Conservation (phyloP, 306 rosid species). For the Cyclanthera cordifolia region DNA sequence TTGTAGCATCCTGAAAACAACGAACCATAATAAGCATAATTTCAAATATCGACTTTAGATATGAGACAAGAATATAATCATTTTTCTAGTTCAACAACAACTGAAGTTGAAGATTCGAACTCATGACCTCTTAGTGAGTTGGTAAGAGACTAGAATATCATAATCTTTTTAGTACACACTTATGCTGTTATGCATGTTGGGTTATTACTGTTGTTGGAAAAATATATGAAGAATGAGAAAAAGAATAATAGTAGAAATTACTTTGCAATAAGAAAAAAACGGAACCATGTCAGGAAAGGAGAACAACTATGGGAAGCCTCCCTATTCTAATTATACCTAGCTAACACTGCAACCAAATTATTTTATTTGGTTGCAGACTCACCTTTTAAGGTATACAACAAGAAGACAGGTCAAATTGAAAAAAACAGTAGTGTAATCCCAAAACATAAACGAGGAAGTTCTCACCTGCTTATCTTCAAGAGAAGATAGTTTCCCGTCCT, state of each 20-base stretch:
- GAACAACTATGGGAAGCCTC: neutral
- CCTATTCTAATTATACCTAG: neutral
- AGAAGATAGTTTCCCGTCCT: constrained; percentile 52
- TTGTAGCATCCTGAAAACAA: constrained; percentile 48
- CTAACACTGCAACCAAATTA: neutral
- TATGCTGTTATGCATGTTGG: too few relatives aligned
- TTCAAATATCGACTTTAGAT: neutral
- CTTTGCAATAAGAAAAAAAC: neutral
- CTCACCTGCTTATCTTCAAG: constrained; percentile 69
- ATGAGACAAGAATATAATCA: neutral
- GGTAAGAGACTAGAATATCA: too few relatives aligned
- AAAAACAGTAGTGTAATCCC: constrained; percentile 4
- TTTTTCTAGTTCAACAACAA: too few relatives aligned
- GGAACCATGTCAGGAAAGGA: neutral
- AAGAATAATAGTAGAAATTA: neutral
- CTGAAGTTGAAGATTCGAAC: too few relatives aligned
- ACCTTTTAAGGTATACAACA: neutral
- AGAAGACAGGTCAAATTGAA: neutral
- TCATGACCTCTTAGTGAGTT: too few relatives aligned
- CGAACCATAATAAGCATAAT: neutral
- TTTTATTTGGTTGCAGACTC: neutral
- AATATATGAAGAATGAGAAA: neutral
- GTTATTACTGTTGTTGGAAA: too few relatives aligned
- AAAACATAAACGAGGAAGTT: constrained; percentile 5
- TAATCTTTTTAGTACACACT: too few relatives aligned